phyloP scores from a whole-genome alignment of 2,329 filamentous ascomycete genomes.

The Phialemonium atrogriseum region DNA sequence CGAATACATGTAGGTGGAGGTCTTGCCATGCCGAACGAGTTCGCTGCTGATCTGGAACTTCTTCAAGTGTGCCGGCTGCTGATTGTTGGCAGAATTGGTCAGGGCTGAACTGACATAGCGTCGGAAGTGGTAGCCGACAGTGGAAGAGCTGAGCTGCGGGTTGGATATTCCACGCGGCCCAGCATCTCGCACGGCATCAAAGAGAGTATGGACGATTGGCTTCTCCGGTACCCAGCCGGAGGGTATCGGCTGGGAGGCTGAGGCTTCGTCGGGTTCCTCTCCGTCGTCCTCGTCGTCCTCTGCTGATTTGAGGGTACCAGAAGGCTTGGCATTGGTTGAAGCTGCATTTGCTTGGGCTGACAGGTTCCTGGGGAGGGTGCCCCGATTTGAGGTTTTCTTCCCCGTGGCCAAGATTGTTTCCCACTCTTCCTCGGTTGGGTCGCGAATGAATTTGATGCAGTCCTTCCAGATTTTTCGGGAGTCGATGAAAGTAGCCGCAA shows the following conservation, averaged over 20 bases:
- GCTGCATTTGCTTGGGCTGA: conserved; percentile 10
- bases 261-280: conserved; percentile 7
- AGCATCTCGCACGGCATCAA: conserved; percentile 23
- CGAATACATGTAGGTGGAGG: conserved; percentile 33
- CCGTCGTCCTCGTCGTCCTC: conserved; percentile 4
- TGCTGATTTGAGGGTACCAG: conserved; percentile 14
- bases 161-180: conserved; percentile 24
- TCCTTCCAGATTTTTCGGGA: conserved; percentile 47
- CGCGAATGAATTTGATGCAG: conserved; percentile 50
- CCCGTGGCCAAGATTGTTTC: conserved; percentile 43
- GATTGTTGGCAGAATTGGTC: conserved; percentile 20
- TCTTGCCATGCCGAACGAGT: conserved; percentile 29
- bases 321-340: too few species aligned
- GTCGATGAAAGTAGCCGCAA: conserved; percentile 44
- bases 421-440: conserved; percentile 50
- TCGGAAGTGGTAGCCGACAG: conserved; percentile 25
- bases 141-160: conserved; percentile 24
- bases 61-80: conserved; percentile 31
- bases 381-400: conserved; percentile 22
- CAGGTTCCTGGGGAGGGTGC: conserved; percentile 16
- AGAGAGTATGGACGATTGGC: conserved; percentile 24
- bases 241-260: conserved; percentile 10
- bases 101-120: conserved; percentile 25
- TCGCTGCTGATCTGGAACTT: conserved; percentile 29
- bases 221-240: conserved; percentile 23